Evolutionary conservation across 192 early-diverging fungal genomes (phyloP).

Genomic region (Linnemannia zychae): DNA sequence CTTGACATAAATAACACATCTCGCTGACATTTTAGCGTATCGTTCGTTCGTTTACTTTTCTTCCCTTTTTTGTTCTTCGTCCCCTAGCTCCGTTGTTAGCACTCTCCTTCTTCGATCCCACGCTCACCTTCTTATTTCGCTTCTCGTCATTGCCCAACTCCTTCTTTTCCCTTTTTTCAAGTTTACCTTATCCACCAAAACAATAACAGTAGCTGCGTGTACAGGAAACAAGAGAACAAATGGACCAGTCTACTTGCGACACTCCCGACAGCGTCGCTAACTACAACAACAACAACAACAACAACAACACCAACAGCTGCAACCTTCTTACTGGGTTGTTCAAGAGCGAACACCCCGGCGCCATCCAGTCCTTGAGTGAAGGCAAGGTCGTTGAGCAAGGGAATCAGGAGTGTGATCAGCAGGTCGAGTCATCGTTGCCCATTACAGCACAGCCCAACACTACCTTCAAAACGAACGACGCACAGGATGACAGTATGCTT

Average conservation of each 20-base stretch:
- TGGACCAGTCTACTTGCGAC: neutral
- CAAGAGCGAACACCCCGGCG: neutral
- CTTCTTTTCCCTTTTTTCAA: neutral
- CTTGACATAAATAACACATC: neutral
- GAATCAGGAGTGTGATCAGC: neutral
- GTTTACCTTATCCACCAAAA: neutral
- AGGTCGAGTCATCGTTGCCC: neutral
- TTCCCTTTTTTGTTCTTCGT: neutral
- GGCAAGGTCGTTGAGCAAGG: neutral
- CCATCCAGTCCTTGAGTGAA: neutral
- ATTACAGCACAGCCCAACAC: neutral
- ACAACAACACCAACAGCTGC: neutral
- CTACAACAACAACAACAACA: neutral
- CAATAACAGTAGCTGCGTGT: neutral
- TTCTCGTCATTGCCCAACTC: neutral
- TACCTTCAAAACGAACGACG: neutral
- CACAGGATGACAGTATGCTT: neutral
- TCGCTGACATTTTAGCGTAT: neutral
- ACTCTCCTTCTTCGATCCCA: no score
- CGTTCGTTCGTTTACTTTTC: neutral
- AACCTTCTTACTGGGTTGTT: neutral
- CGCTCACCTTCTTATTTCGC: neutral
- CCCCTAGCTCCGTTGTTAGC: neutral
- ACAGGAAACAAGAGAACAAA: neutral
- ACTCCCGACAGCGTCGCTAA: neutral